Base-by-base conservation (phyloP, 192 early-diverging fungal species). In the Jimgerdemannia flammicorona region DNA sequence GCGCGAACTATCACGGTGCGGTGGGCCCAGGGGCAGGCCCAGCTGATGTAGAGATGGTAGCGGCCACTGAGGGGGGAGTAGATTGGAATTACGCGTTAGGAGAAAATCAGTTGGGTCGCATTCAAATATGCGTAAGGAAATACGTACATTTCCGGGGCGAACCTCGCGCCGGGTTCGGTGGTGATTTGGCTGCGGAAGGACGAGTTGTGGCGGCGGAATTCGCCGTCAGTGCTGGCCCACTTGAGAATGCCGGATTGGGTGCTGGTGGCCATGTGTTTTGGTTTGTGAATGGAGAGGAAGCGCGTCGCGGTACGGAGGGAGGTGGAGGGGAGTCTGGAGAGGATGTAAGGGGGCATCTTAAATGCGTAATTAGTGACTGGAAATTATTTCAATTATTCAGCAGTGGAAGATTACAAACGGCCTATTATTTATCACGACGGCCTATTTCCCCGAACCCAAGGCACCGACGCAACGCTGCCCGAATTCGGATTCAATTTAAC, bases 1-100 rank as follows among this genome's bases (percentile, higher is more conserved):
- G 88, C 86, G 72, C 95, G 90, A 8, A 95, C 95, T 66, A 97
- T 90, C 20, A 93, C 79, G 9, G 95, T 92, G 72, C 97, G 90
- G 80, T 97, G 95, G 7, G 97, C 97, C 89, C 89, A 91, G 44
- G 90, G 90, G 71, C 91, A 92, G 10, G 88, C 91, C 72, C 81
- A 83, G 68, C 82, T 85, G 73, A 96, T 84, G 73, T 92, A 94
- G 29, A 95, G 84, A 68, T 94, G 93, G 88, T 97, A 97, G 72
- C 96, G 90, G 49, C 84, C 85, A 17, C 84, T 85, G 29, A 70
- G 39, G 11, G 59, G 19, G 3, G 4, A 69, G 18, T 40, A 74
- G 71, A 11, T 3, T 44, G 44, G 44, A 64, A 19, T 14, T 20
- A 39, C 59, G 66, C 8, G 68, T 3, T 40, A 29, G 42, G 6